These are phyloP conservation scores for Eremothecium gossypii DNA, from an alignment of 1,139 yeast genomes.

Conservation along the genomic window DNA sequence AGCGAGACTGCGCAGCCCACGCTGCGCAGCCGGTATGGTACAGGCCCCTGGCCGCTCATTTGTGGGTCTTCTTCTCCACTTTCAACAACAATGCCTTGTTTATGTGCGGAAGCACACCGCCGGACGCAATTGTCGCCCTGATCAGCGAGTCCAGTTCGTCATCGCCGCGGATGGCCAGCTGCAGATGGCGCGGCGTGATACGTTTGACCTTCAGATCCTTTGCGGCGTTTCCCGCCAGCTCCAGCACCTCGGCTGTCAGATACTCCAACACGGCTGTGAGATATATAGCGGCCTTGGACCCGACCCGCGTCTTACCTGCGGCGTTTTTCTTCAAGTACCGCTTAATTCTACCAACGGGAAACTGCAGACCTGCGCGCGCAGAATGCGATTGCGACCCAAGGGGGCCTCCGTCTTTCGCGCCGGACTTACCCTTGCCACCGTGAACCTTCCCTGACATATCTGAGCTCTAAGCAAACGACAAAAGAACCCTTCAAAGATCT, in stretches of 20 bases:
- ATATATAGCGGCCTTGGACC: constrained; percentile 95
- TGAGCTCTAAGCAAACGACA: too few species aligned
- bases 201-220: constrained; percentile 97
- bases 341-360: constrained; percentile 98
- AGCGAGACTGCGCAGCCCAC: too few species aligned
- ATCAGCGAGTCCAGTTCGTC: constrained; percentile 95
- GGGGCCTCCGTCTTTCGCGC: constrained; percentile 51
- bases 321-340: constrained; percentile 88
- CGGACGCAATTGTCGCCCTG: constrained; percentile 96
- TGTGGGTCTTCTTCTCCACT: constrained; percentile 65
- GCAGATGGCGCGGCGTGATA: constrained; percentile 97
- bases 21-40: too few species aligned
- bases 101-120: constrained; percentile 98
- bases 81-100: constrained; percentile 87
- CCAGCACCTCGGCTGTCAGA: constrained; percentile 95
- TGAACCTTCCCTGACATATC: constrained; percentile 92
- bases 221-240: constrained; percentile 98
- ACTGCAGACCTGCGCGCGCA: constrained; percentile 94
- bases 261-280: constrained; percentile 95
- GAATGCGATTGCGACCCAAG: constrained; percentile 77
- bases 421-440: constrained; percentile 93
- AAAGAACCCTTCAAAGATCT: too few species aligned
- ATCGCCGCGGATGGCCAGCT: constrained; percentile 97
- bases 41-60: constrained; percentile 17
- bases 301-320: constrained; percentile 90